Conservation (phyloP, 345 rosid genomes). For the Gossypium ekmanianum region DNA sequence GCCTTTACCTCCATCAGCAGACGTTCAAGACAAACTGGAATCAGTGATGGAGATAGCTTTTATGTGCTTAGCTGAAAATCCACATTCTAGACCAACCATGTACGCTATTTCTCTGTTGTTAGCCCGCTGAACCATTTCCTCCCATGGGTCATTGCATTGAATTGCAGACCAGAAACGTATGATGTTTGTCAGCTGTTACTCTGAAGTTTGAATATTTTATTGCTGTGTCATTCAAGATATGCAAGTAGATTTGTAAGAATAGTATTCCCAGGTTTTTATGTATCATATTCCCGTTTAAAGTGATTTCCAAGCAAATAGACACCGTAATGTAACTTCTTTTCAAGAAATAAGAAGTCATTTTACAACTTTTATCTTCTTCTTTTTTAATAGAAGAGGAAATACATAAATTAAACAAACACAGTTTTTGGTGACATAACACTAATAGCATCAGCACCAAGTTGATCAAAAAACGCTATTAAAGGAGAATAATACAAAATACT, state of each 20-base stretch:
- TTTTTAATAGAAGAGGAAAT: too few species aligned
- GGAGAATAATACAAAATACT: too few species aligned
- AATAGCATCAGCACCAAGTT: too few species aligned
- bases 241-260: background rate
- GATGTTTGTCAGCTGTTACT: conserved; percentile 2
- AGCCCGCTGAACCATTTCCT: background rate
- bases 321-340: too few species aligned
- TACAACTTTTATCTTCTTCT: too few species aligned
- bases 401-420: too few species aligned
- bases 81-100: conserved; percentile 6
- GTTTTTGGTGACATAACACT: too few species aligned
- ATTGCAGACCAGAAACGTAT: background rate
- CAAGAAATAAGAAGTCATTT: too few species aligned
- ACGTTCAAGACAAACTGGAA: background rate
- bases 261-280: background rate
- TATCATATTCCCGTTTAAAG: background rate
- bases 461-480: too few species aligned
- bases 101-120: conserved; percentile 3
- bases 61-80: background rate
- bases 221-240: background rate
- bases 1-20: background rate
- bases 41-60: background rate
- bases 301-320: too few species aligned
- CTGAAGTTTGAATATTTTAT: background rate
- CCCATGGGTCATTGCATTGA: background rate